phyloP scores from a whole-genome alignment of 768 basidiomycete genomes.

The Naganishia vaughanmartiniae region DNA sequence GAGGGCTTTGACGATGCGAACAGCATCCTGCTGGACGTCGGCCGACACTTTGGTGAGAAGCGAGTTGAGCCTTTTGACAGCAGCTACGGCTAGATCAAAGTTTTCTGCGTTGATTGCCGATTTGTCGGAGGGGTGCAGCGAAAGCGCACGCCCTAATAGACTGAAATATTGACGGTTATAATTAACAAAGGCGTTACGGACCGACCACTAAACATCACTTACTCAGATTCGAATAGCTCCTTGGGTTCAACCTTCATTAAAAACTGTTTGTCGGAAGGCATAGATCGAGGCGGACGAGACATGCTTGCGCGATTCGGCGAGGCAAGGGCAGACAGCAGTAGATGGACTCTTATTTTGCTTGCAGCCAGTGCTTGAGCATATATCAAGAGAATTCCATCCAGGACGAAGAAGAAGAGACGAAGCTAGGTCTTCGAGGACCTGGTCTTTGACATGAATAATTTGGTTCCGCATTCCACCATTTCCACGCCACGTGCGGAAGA shows the following conservation, averaged over 20 bases:
- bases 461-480: no score
- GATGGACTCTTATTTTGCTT: no score
- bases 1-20: background rate
- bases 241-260: background rate
- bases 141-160: background rate
- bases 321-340: no score
- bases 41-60: background rate
- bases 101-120: background rate
- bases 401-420: no score
- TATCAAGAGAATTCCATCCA: no score
- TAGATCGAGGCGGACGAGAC: background rate
- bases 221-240: background rate
- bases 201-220: background rate
- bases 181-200: background rate
- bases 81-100: background rate
- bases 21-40: background rate
- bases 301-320: background rate
- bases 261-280: background rate
- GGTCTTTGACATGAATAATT: no score
- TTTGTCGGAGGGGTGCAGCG: background rate
- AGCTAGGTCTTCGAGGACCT: no score
- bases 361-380: no score
- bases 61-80: slow-evolving; percentile 10
- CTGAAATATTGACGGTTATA: background rate
- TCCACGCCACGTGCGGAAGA: no score